Evolutionary conservation across 257 asterid genomes (phyloP).

Genomic region (Catharanthus roseus): DNA sequence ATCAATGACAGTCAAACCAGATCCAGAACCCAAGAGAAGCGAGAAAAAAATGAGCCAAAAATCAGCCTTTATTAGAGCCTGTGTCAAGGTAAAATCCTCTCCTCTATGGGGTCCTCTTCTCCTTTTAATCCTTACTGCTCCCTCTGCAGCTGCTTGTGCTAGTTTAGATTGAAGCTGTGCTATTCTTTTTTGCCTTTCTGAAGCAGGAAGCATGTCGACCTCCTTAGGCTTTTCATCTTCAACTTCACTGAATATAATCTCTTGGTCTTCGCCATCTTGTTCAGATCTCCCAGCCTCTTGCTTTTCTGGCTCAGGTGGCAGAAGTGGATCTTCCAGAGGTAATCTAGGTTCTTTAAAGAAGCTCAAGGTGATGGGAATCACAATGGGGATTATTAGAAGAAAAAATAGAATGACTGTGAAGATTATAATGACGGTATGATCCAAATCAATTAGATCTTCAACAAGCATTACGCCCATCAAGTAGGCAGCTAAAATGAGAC

Average conservation of each 20-base stretch:
- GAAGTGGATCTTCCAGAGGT: slow-evolving; percentile 37
- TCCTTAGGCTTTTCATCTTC: slow-evolving; percentile 53
- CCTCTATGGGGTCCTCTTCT: slow-evolving; percentile 48
- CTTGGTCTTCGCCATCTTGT: slow-evolving; percentile 35
- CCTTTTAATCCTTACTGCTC: slow-evolving; percentile 51
- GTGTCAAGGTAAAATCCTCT: slow-evolving; percentile 45
- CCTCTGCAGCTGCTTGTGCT: slow-evolving; percentile 50
- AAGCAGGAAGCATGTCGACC: slow-evolving; percentile 45
- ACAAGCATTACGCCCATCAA: slow-evolving; percentile 60
- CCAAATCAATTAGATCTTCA: slow-evolving; percentile 42
- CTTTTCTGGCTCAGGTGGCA: slow-evolving; percentile 29
- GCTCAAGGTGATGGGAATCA: slow-evolving; percentile 34
- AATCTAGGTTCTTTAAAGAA: slow-evolving; percentile 25
- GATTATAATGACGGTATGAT: slow-evolving; percentile 24
- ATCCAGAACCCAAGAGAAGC: slow-evolving; percentile 46
- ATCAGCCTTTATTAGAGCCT: slow-evolving; percentile 50
- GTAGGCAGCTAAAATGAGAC: slow-evolving; percentile 50
- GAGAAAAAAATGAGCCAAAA: slow-evolving; percentile 53
- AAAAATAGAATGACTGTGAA: slow-evolving; percentile 34
- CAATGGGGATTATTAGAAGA: slow-evolving; percentile 41
- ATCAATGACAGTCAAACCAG: slow-evolving; percentile 52
- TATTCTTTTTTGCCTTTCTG: slow-evolving; percentile 37
- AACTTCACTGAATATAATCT: slow-evolving; percentile 51
- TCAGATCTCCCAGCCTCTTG: slow-evolving; percentile 25
- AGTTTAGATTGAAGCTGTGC: slow-evolving; percentile 38